Evolutionary conservation across 371 early-diverging fungal genomes (phyloP), one percentile per base, ranked within the genome.

Genomic region (Apophysomyces ossiformis): DNA sequence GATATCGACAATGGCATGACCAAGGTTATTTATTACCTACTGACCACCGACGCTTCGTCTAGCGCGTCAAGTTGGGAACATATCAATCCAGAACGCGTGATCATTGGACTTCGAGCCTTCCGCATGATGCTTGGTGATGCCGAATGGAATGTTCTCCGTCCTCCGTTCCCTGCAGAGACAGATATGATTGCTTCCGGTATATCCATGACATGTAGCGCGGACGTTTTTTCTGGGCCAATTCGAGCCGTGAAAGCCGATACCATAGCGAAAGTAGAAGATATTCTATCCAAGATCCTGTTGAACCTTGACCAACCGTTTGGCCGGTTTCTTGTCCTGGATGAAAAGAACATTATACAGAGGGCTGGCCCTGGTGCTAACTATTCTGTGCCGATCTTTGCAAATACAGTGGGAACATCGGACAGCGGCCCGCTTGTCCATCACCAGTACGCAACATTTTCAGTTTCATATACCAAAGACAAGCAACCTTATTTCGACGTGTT

Each of bases 1-100:
- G 92, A 93, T 69, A 82, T 92, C 11, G 97, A 96, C 35, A 92
- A 91, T 68, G 89, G 89, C 7, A 84, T 90, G 45, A 91, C 90
- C 57, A 89, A 89, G 58, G 76, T 94, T 37, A 70, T 95, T 9
- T 84, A 82, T 37, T 75, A 79, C 36, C 71, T 96, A 56, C 76
- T 96, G 32, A 92, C 88, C 60, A 71, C 86, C 37, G 92, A 81
- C 3, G 70, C 70, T 38, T 67, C 77, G 9, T 72, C 60, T 5
- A 15, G 45, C 76, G 67, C 84, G 63, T 18, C 72, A 68, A 76
- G 76, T 67, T 73, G 60, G 75, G 90, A 90, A 32, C 67, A 76
- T 57, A 77, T 90, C 44, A 74, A 75, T 18, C 92, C 94, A 0
- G 95, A 95, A 69, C 82, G 93, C 12, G 86, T 90, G 76, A 88